Evolutionary conservation across 805 yeast genomes (phyloP).

Genomic region (Wickerhamomyces chambardii): DNA sequence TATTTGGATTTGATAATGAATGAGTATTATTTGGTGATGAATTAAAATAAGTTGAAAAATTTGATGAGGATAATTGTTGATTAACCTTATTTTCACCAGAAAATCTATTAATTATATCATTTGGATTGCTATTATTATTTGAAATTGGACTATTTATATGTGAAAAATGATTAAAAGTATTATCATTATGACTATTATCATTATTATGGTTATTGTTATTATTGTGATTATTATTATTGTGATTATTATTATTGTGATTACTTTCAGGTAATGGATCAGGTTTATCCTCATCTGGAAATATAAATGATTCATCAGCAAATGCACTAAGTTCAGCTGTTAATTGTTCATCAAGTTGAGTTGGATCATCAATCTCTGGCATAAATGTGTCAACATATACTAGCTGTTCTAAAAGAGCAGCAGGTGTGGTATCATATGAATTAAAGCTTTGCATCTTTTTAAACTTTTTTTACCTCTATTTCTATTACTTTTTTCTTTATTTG

Average conservation of each 20-base stretch:
- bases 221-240: conserved; percentile 7
- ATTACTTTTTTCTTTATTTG: too few species aligned
- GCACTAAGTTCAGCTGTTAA: conserved; percentile 64
- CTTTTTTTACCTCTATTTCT: too few species aligned
- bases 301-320: conserved; percentile 73
- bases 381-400: conserved; percentile 74
- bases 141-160: background rate
- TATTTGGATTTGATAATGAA: background rate
- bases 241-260: conserved; percentile 4
- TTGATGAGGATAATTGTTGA: background rate
- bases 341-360: conserved; percentile 37
- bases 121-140: conserved; percentile 3
- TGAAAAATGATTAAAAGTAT: conserved; percentile 1
- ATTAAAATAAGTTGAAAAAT: background rate
- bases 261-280: conserved; percentile 23
- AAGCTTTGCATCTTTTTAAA: conserved; percentile 13
- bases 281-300: conserved; percentile 78
- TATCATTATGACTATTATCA: conserved; percentile 8
- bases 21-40: background rate
- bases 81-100: conserved; percentile 6
- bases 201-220: conserved; percentile 3
- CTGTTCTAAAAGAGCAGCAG: conserved; percentile 54
- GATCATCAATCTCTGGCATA: conserved; percentile 42
- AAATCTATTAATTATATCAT: background rate
- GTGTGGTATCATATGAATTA: conserved; percentile 14